Evolutionary conservation across 2,329 filamentous ascomycete genomes (phyloP).

Genomic region (Fusarium lateritium): DNA sequence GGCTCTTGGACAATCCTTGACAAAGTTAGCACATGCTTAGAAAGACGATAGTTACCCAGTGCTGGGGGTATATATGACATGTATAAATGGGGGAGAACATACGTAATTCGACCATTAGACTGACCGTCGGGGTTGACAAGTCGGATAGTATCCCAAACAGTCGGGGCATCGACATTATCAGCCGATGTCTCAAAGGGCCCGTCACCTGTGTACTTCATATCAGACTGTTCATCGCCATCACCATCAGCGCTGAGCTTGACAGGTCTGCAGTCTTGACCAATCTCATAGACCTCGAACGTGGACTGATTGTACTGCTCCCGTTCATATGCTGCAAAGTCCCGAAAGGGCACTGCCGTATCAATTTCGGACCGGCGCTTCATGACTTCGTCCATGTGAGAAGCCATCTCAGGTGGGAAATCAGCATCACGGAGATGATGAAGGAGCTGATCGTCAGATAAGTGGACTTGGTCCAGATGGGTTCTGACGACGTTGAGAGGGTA

Average conservation of each 20-base stretch:
- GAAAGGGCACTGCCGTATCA: conserved; percentile 51
- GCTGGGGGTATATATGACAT: too few species aligned
- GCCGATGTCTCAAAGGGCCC: conserved; percentile 47
- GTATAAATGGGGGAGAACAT: conserved; percentile 52
- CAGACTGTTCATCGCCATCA: conserved; percentile 44
- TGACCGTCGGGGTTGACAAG: conserved; percentile 55
- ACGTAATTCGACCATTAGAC: conserved; percentile 70
- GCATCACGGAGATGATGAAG: conserved; percentile 59
- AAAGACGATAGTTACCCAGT: background rate
- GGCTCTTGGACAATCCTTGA: conserved; percentile 71
- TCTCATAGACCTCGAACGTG: conserved; percentile 71
- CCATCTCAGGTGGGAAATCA: conserved; percentile 59
- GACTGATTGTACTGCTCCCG: conserved; percentile 61
- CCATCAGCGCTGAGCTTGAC: conserved; percentile 50
- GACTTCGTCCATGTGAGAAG: conserved; percentile 56
- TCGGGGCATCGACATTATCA: conserved; percentile 56
- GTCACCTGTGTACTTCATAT: conserved; percentile 48
- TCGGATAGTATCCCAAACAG: conserved; percentile 60
- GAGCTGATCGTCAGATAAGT: conserved; percentile 60
- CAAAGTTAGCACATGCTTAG: conserved; percentile 7
- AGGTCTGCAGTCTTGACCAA: conserved; percentile 62
- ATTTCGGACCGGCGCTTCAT: conserved; percentile 55
- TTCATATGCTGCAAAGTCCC: conserved; percentile 55
- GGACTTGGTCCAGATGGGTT: conserved; percentile 38
- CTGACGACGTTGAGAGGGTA: conserved; percentile 36